Conservation (phyloP, 345 rosid genomes). For the Syzygium jambos region DNA sequence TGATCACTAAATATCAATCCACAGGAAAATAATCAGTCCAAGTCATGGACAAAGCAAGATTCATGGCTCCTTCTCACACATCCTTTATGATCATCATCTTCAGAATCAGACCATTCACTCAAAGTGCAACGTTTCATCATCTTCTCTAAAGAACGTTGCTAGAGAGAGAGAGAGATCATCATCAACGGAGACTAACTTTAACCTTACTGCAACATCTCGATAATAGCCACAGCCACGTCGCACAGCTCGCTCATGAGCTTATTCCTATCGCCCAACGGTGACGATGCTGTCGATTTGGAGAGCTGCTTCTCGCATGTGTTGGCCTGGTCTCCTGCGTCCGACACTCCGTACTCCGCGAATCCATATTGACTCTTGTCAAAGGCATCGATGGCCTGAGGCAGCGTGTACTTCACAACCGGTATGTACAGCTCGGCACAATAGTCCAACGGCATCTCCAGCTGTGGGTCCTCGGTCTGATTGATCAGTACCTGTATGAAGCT, state of each 20-base stretch:
- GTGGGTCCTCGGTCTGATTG: slow-evolving; percentile 35
- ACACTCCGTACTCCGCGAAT: slow-evolving; percentile 48
- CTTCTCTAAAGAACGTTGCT: not conserved
- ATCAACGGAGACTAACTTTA: not conserved
- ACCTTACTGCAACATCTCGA: slow-evolving; percentile 28
- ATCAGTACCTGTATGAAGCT: slow-evolving; percentile 35
- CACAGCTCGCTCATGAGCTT: slow-evolving; percentile 39
- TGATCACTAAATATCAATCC: not conserved
- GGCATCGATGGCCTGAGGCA: slow-evolving; percentile 78
- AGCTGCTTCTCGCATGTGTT: slow-evolving; percentile 56
- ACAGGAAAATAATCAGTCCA: not conserved
- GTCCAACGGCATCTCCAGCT: slow-evolving; percentile 54
- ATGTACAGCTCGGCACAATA: slow-evolving; percentile 75
- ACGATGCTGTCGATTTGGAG: slow-evolving; percentile 18
- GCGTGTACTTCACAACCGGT: slow-evolving; percentile 73
- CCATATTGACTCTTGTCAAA: slow-evolving; percentile 37
- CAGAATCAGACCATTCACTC: not conserved
- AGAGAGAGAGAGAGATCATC: not conserved
- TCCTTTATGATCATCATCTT: not conserved
- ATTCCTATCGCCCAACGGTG: slow-evolving; percentile 45
- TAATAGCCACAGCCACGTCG: slow-evolving; percentile 60
- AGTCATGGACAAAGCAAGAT: not conserved
- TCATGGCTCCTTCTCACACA: not conserved
- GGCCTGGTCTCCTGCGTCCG: slow-evolving; percentile 55
- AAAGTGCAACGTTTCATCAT: not conserved